phyloP scores from a whole-genome alignment of 306 rosid species.

The Lithocarpus polystachyus region DNA sequence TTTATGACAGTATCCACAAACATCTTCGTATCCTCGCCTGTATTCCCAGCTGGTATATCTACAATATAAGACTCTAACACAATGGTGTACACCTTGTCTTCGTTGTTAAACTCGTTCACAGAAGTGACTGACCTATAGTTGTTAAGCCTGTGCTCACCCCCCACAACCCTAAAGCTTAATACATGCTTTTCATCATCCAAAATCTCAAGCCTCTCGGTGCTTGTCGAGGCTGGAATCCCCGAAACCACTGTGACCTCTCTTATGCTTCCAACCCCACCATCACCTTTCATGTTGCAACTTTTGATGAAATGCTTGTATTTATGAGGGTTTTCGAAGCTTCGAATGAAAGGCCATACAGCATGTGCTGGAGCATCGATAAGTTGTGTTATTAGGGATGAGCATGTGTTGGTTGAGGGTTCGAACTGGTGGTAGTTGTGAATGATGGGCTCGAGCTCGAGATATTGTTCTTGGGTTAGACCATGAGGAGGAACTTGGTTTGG shows the following conservation, averaged over 20 bases:
- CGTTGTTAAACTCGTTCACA: conserved; percentile 53
- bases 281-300: conserved; percentile 70
- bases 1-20: conserved; percentile 80
- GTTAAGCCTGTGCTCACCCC: conserved; percentile 80
- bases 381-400: conserved; percentile 67
- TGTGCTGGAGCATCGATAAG: conserved; percentile 59
- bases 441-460: conserved; percentile 40
- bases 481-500: conserved; percentile 18
- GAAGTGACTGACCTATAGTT: conserved; percentile 84
- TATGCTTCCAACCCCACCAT: conserved; percentile 75
- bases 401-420: conserved; percentile 43
- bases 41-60: conserved; percentile 82
- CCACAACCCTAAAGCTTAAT: conserved; percentile 73
- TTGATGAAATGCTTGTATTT: conserved; percentile 89
- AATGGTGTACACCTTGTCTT: conserved; percentile 50
- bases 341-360: conserved; percentile 57
- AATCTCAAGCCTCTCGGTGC: conserved; percentile 87
- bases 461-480: conserved; percentile 62
- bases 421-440: conserved; percentile 56
- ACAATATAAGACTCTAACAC: conserved; percentile 85
- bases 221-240: conserved; percentile 86
- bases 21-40: conserved; percentile 87
- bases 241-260: conserved; percentile 82
- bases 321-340: conserved; percentile 75
- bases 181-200: conserved; percentile 76